These are phyloP conservation scores for Termitomyces sp. DNA, from an alignment of 768 basidiomycete genomes.

Conservation along the genomic window DNA sequence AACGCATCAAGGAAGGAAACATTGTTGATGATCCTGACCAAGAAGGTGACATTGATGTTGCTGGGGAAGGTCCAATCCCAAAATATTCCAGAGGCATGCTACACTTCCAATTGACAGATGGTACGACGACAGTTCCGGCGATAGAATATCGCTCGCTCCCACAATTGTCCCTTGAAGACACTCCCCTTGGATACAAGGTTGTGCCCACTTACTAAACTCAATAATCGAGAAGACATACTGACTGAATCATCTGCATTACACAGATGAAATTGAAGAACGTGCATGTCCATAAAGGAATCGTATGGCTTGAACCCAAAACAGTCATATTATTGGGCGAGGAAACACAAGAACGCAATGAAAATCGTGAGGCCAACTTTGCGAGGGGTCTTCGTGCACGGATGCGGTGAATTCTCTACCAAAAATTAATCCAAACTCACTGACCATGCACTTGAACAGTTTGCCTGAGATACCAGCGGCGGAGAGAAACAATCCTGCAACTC, in stretches of 20 bases:
- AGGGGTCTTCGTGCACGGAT: slow-evolving; percentile 55
- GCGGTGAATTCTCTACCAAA: slow-evolving; percentile 44
- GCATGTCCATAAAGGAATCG: slow-evolving; percentile 60
- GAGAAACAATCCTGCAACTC: slow-evolving; percentile 3
- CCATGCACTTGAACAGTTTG: slow-evolving; percentile 18
- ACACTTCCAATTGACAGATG: slow-evolving; percentile 71
- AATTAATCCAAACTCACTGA: background rate
- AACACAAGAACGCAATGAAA: slow-evolving; percentile 57
- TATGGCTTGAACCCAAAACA: slow-evolving; percentile 69
- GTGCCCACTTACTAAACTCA: slow-evolving; percentile 1
- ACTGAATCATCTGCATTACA: background rate
- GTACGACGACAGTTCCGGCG: slow-evolving; percentile 58
- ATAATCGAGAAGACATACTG: background rate
- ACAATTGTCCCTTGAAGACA: slow-evolving; percentile 64
- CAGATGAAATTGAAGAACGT: slow-evolving; percentile 72
- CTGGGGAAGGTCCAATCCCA: slow-evolving; percentile 72
- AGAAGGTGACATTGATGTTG: slow-evolving; percentile 51
- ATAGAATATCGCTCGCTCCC: slow-evolving; percentile 73
- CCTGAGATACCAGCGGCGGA: slow-evolving; percentile 16
- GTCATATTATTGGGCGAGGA: slow-evolving; percentile 54
- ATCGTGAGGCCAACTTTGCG: slow-evolving; percentile 55
- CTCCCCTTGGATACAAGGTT: slow-evolving; percentile 82
- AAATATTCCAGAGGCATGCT: slow-evolving; percentile 81
- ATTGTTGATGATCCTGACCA: slow-evolving; percentile 31
- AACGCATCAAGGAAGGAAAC: slow-evolving; percentile 53